Conservation (phyloP, 495 filamentous ascomycete species). For the Penicilliopsis zonata region DNA sequence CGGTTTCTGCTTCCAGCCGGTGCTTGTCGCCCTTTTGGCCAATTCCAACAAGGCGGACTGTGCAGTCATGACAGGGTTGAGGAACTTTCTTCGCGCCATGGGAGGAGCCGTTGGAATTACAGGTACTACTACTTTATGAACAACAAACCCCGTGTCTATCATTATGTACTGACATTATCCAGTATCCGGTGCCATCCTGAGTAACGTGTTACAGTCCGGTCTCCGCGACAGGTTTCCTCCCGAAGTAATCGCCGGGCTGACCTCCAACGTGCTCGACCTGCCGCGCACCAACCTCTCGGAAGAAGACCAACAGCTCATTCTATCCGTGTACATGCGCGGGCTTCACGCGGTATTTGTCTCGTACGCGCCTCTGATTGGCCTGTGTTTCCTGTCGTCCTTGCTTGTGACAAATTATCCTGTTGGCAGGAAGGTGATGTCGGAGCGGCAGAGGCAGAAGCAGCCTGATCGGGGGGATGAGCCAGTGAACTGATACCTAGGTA, state of each 20-base stretch:
- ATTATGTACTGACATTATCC: background rate
- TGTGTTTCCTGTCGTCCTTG: too few species aligned
- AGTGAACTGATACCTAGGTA: too few species aligned
- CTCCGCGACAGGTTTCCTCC: background rate
- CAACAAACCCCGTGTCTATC: background rate
- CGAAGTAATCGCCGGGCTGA: background rate
- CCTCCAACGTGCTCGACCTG: background rate
- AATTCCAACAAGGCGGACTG: constrained; percentile 4
- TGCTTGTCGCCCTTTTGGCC: constrained; percentile 3
- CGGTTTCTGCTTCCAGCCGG: background rate
- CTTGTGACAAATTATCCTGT: too few species aligned
- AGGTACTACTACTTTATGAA: background rate
- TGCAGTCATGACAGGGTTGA: constrained; percentile 3
- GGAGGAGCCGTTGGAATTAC: constrained; percentile 5
- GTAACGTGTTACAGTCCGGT: constrained; percentile 1
- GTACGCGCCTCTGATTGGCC: too few species aligned
- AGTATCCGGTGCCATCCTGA: constrained; percentile 6
- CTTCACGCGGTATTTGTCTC: background rate
- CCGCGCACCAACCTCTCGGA: background rate
- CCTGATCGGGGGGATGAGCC: too few species aligned
- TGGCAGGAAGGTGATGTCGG: too few species aligned
- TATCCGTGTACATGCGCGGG: background rate
- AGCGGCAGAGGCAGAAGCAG: too few species aligned
- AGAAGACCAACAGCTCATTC: background rate
- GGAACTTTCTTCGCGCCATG: constrained; percentile 5